Conservation (phyloP, 768 basidiomycete species). For the Mycena capillaripes region DNA sequence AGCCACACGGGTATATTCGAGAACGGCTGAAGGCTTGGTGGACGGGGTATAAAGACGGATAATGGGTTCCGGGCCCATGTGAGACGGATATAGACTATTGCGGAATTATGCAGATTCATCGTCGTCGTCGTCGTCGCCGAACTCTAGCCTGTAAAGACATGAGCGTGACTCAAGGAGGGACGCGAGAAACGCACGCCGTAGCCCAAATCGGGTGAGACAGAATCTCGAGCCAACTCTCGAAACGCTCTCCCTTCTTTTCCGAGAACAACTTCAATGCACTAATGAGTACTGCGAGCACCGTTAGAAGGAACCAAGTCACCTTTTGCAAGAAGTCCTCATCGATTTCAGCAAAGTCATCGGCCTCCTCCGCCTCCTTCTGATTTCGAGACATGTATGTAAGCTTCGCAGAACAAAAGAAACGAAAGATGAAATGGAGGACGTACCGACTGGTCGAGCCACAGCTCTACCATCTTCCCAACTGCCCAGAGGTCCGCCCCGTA, state of each 20-base stretch:
- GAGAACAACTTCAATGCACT: not conserved
- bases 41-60: too few species aligned
- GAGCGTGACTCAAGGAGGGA: not conserved
- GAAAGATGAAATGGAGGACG: not conserved
- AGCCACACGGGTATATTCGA: too few species aligned
- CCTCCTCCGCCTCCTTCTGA: too few species aligned
- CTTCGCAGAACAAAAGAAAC: not conserved
- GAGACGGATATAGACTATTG: too few species aligned
- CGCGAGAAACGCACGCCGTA: not conserved
- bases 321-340: not conserved
- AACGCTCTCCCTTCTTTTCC: not conserved
- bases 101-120: not conserved
- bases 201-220: constrained; percentile 13
- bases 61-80: too few species aligned
- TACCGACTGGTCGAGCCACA: not conserved
- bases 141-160: not conserved
- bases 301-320: not conserved
- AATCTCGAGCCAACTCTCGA: not conserved
- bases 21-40: too few species aligned
- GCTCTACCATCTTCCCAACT: not conserved
- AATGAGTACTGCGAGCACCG: not conserved
- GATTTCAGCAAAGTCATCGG: too few species aligned
- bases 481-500: constrained; percentile 9
- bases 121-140: too few species aligned
- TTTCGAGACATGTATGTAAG: not conserved